These are phyloP conservation scores for Hyaloperonospora arabidopsidis DNA, from an alignment of 352 stramenopile species.

Conservation along the genomic window DNA sequence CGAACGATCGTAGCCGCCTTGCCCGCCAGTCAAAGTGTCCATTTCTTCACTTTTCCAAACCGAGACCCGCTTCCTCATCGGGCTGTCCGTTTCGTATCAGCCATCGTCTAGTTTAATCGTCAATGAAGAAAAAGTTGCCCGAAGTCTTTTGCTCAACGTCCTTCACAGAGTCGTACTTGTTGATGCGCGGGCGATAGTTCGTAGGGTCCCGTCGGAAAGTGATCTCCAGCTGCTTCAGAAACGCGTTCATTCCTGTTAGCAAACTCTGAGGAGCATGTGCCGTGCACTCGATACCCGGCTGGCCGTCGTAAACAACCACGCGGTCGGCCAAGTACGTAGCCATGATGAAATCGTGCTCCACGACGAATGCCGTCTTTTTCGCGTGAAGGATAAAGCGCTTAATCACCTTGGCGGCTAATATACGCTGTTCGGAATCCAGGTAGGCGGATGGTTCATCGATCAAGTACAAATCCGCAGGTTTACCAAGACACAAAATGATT, in stretches of 20 bases:
- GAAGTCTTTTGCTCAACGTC: constrained; percentile 95
- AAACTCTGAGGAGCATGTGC: constrained; percentile 92
- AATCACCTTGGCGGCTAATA: constrained; percentile 98
- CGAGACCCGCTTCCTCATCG: constrained; percentile 5
- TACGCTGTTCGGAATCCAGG: constrained; percentile 99
- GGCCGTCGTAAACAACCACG: constrained; percentile 93
- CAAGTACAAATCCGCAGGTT: constrained; percentile 98
- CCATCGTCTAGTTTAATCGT: constrained; percentile 72
- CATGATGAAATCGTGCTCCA: constrained; percentile 99
- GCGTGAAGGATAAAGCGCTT: constrained; percentile 99
- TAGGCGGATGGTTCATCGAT: constrained; percentile 99
- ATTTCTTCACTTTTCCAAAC: background rate
- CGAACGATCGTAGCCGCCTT: too few relatives aligned
- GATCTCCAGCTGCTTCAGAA: constrained; percentile 98
- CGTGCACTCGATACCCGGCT: constrained; percentile 96
- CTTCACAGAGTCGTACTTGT: constrained; percentile 94
- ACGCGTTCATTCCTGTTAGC: constrained; percentile 98
- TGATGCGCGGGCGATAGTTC: constrained; percentile 97
- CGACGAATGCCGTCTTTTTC: constrained; percentile 99
- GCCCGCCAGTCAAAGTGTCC: constrained; percentile 1
- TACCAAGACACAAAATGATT: constrained; percentile 96
- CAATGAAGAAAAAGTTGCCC: constrained; percentile 99
- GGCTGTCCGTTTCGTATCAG: constrained; percentile 7
- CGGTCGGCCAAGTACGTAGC: constrained; percentile 97
- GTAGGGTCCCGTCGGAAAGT: constrained; percentile 99